phyloP scores from a whole-genome alignment of 371 early-diverging fungal species.

The Mortierella sp. region DNA sequence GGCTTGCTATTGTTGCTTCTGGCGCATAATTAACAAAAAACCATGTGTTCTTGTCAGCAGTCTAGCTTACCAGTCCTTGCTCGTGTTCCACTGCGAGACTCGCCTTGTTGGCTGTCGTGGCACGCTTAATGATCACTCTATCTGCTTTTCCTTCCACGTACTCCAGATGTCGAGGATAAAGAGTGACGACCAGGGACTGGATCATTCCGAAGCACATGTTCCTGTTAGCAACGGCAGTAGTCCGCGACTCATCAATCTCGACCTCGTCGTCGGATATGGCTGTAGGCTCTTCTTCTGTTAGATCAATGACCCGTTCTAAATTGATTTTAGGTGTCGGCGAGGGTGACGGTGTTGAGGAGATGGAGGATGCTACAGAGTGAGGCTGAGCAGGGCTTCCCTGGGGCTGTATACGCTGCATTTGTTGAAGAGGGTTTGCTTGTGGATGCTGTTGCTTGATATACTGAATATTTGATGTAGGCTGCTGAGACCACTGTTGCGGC shows the following conservation, averaged over 20 bases:
- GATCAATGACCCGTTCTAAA: conserved; percentile 20
- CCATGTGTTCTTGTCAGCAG: background rate
- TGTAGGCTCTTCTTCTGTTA: conserved; percentile 30
- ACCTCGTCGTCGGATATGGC: conserved; percentile 39
- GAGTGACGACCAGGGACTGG: conserved; percentile 48
- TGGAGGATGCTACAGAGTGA: conserved; percentile 5
- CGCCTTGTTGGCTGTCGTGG: conserved; percentile 37
- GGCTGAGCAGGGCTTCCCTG: conserved; percentile 1
- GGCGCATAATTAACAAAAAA: too few species aligned
- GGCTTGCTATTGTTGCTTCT: too few species aligned
- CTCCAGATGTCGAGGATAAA: conserved; percentile 52
- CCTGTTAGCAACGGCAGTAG: conserved; percentile 48
- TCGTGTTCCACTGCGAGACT: conserved; percentile 47
- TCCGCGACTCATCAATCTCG: conserved; percentile 44
- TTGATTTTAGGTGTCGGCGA: background rate
- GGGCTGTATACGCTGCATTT: background rate
- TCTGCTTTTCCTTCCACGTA: conserved; percentile 43
- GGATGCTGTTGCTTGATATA: background rate
- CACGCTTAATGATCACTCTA: conserved; percentile 53
- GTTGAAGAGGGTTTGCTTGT: background rate
- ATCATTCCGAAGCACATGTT: conserved; percentile 61
- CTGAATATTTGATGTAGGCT: background rate
- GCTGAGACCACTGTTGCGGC: background rate
- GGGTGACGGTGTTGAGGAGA: conserved; percentile 26
- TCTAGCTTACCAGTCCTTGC: conserved; percentile 34